A percentile compares a stretch with the other conserved stretches of the same genome.
These are phyloP conservation scores for Colletotrichum sp. DNA, from an alignment of 2,329 filamentous ascomycete genomes.

Conservation along the genomic window DNA sequence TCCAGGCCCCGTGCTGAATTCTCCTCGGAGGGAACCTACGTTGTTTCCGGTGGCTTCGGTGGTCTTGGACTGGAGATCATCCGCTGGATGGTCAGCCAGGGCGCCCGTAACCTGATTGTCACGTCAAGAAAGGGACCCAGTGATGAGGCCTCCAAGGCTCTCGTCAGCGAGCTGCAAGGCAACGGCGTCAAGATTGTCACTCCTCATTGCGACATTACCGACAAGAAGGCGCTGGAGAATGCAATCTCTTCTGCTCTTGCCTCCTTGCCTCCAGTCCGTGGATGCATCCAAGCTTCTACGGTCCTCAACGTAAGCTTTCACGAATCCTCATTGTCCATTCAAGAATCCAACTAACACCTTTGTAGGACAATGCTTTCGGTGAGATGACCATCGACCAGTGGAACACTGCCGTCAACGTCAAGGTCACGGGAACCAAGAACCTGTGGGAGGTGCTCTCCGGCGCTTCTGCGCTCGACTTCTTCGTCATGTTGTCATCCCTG, in stretches of 20 bases:
- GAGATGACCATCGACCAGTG: conserved; percentile 33
- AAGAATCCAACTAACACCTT: not conserved
- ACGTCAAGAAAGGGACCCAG: conserved; percentile 28
- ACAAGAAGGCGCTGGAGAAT: not conserved
- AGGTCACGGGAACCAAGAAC: conserved; percentile 33
- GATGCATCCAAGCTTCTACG: conserved; percentile 8
- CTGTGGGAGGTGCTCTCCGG: conserved; percentile 32
- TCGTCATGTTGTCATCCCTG: conserved; percentile 36
- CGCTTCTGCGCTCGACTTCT: conserved; percentile 33
- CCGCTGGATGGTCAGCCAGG: conserved; percentile 32
- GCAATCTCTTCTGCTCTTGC: not conserved
- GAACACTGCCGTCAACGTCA: conserved; percentile 29
- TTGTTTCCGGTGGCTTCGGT: conserved; percentile 4
- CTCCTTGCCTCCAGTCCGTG: not conserved
- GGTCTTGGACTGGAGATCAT: conserved; percentile 11
- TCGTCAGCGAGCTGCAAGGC: conserved; percentile 2
- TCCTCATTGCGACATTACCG: conserved; percentile 13
- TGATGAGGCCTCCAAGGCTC: conserved; percentile 4
- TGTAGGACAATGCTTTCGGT: conserved; percentile 23
- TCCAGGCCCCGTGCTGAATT: not conserved
- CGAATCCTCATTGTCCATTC: not conserved
- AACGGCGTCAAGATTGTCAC: not conserved
- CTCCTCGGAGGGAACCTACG: not conserved
- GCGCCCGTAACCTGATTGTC: conserved; percentile 29
- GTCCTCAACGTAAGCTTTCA: not conserved